Evolutionary conservation across 2,329 filamentous ascomycete genomes (phyloP), one percentile per base, ranked within the genome.

Genomic region (Cercospora brassicicola): DNA sequence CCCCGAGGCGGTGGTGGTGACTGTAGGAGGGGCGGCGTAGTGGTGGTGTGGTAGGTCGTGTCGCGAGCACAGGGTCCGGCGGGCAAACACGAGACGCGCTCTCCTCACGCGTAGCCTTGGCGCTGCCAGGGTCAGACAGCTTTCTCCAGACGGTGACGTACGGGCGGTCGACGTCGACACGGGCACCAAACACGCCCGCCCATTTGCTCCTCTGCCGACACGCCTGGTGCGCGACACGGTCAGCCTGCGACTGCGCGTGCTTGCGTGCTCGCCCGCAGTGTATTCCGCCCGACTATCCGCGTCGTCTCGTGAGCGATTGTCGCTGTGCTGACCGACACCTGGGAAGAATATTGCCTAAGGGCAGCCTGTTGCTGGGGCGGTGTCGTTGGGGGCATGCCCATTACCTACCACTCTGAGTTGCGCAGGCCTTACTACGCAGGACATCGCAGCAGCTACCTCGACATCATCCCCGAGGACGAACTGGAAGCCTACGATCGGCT

Each of bases 391-490:
- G 53, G 26, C 18, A 72, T 72, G 71, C 65, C 69, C 64, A 67
- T 73, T 51, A 73, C 67, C 59, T 69, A 71, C 48, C 67, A 67
- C 31, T 62, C 57, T 23, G 63, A 71, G 45, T 64, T 74, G 36
- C 66, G 71, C 57, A 70, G 73, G 39, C 72, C 74, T 1, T 74
- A 72, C 66, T 76, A 71, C 64, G 65, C 71, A 26, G 75, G 75
- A 42, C 73, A 74, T 61, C 66, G 70, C 28, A 73, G 68, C 53
- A 69, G 61, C 59, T 76, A 76, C 63, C 73, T 77, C 30, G 74
- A 75, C 26, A 66, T 74, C 64, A 74, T 76, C 57, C 70, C 71
- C 60, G 74, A 76, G 66, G 72, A 74, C 62, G 75, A 76, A 48
- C 60, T 76, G 8, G 71, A 73, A 63, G 71, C 72, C 42, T 76